A percentile compares a stretch with the other conserved stretches of the same genome.
phyloP scores from a whole-genome alignment of 805 yeast genomes.

The Isabelozyma rhagii region DNA sequence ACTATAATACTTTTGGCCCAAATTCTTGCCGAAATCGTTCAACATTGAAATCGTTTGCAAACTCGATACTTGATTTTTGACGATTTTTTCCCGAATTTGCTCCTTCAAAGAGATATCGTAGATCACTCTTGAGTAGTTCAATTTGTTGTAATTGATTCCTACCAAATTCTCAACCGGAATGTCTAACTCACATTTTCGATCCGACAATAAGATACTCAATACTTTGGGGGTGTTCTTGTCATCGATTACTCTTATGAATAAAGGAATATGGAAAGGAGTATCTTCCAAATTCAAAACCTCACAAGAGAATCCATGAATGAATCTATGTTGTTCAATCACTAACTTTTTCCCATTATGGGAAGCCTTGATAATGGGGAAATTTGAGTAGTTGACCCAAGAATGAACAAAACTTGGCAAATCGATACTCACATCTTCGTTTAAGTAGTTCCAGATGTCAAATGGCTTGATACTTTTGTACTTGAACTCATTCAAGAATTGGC shows the following conservation, averaged over 20 bases:
- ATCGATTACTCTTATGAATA: conserved; percentile 35
- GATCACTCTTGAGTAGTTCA: conserved; percentile 48
- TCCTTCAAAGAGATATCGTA: conserved; percentile 32
- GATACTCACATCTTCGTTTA: conserved; percentile 28
- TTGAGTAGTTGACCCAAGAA: conserved; percentile 61
- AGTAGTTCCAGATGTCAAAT: conserved; percentile 49
- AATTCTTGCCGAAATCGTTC: conserved; percentile 36
- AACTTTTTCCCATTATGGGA: conserved; percentile 5
- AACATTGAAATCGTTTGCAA: conserved; percentile 35
- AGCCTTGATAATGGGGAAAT: conserved; percentile 51
- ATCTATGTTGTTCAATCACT: conserved; percentile 37
- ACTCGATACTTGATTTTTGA: conserved; percentile 14
- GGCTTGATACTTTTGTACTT: conserved; percentile 44
- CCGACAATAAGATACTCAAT: conserved; percentile 41
- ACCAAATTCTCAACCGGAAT: conserved; percentile 30
- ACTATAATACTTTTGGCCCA: conserved; percentile 23
- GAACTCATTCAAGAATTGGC: conserved; percentile 32
- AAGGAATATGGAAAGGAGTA: conserved; percentile 58
- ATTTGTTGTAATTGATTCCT: conserved; percentile 41
- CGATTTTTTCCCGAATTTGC: conserved; percentile 16
- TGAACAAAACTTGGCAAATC: conserved; percentile 52
- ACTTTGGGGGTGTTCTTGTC: conserved; percentile 26
- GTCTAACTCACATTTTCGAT: conserved; percentile 33
- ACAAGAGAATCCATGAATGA: conserved; percentile 15
- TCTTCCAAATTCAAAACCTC: conserved; percentile 44